A percentile compares a stretch with the other conserved stretches of the same genome.
These are phyloP conservation scores for Bacidia gigantensis DNA, from an alignment of 495 filamentous ascomycete species.

Conservation along the genomic window DNA sequence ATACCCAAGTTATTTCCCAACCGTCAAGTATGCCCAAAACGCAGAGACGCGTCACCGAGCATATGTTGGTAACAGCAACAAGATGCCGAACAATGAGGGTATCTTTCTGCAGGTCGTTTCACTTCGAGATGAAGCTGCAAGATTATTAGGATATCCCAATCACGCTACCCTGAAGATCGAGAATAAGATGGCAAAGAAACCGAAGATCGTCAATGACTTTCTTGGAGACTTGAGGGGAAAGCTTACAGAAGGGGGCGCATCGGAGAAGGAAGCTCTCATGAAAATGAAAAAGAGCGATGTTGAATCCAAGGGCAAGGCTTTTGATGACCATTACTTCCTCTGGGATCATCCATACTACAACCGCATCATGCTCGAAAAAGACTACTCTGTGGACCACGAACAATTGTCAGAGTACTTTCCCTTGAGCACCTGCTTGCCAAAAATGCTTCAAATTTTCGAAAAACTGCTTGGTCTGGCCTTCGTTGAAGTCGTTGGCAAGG, in stretches of 20 bases:
- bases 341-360: slow-evolving; percentile 89
- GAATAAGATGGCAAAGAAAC: slow-evolving; percentile 94
- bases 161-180: slow-evolving; percentile 87
- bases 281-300: slow-evolving; percentile 72
- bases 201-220: slow-evolving; percentile 74
- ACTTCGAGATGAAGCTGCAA: slow-evolving; percentile 83
- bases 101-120: slow-evolving; percentile 80
- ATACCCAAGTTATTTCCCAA: slow-evolving; percentile 55
- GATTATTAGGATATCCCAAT: slow-evolving; percentile 80
- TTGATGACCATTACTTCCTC: slow-evolving; percentile 57
- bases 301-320: slow-evolving; percentile 35
- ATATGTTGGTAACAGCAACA: slow-evolving; percentile 56
- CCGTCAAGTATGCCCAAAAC: slow-evolving; percentile 48
- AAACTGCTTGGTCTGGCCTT: slow-evolving; percentile 84
- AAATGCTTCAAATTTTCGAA: slow-evolving; percentile 93
- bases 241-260: slow-evolving; percentile 59
- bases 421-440: slow-evolving; percentile 63
- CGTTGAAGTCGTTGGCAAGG: slow-evolving; percentile 57
- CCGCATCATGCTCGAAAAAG: slow-evolving; percentile 80
- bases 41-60: slow-evolving; percentile 42
- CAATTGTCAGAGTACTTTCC: slow-evolving; percentile 93
- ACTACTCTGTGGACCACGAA: slow-evolving; percentile 78
- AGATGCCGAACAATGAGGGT: slow-evolving; percentile 72
- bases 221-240: slow-evolving; percentile 63
- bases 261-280: slow-evolving; percentile 59